Percentiles rank a stretch among this genome's conserved stretches.
Evolutionary conservation across 805 yeast genomes (phyloP).

Genomic region (Metschnikowia gruessii): DNA sequence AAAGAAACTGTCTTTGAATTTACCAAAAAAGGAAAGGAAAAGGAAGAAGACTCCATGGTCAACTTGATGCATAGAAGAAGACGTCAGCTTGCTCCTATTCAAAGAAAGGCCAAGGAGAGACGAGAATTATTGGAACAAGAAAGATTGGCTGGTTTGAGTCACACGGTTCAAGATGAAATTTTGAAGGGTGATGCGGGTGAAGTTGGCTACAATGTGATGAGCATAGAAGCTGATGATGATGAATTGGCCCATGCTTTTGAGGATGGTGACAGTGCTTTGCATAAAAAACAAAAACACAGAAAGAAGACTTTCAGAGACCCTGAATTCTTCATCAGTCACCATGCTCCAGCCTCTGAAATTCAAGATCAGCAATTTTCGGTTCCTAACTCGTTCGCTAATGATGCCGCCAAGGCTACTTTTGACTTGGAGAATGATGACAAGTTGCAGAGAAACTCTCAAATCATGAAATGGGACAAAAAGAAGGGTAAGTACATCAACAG

Average conservation of each 20-base stretch:
- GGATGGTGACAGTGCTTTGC: conserved; percentile 46
- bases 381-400: conserved; percentile 66
- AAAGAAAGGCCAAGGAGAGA: conserved; percentile 70
- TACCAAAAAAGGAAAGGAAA: conserved; percentile 44
- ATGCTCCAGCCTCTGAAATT: conserved; percentile 74
- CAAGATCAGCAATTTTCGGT: conserved; percentile 75
- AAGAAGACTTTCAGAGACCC: conserved; percentile 66
- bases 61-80: conserved; percentile 86
- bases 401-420: conserved; percentile 81
- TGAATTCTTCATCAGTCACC: conserved; percentile 78
- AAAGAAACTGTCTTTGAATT: conserved; percentile 96
- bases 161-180: conserved; percentile 70
- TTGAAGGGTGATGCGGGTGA: conserved; percentile 50
- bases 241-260: conserved; percentile 50
- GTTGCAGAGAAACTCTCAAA: conserved; percentile 63
- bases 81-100: conserved; percentile 83
- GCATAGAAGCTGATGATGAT: conserved; percentile 41
- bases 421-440: conserved; percentile 79
- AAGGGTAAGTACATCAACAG: conserved; percentile 85
- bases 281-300: conserved; percentile 26
- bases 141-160: conserved; percentile 70
- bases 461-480: conserved; percentile 90
- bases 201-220: conserved; percentile 45
- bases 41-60: conserved; percentile 64
- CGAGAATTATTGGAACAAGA: conserved; percentile 67